Conservation (phyloP, 2,329 filamentous ascomycete genomes). For the Ophiostoma triangulosporum region DNA sequence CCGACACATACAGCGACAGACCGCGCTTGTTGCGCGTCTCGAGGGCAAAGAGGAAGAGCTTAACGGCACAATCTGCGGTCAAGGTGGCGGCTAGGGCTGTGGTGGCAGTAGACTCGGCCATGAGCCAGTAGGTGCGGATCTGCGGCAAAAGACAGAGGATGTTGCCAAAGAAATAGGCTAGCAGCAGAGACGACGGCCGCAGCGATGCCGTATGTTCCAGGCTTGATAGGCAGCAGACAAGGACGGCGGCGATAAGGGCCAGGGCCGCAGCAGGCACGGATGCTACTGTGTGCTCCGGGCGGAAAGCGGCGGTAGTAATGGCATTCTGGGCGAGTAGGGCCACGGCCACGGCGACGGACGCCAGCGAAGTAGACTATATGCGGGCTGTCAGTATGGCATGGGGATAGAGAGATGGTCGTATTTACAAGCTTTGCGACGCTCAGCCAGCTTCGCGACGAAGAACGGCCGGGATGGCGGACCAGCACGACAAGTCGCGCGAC, state of each 20-base stretch:
- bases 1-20: slow-evolving; percentile 30
- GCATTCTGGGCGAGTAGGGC: no score
- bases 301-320: no score
- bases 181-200: slow-evolving; percentile 31
- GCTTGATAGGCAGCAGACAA: slow-evolving; percentile 27
- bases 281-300: slow-evolving; percentile 3
- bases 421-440: no score
- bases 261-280: slow-evolving; percentile 12
- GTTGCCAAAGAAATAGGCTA: slow-evolving; percentile 30
- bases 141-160: slow-evolving; percentile 31
- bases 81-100: slow-evolving; percentile 28
- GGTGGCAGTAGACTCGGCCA: slow-evolving; percentile 17
- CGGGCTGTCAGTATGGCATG: no score
- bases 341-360: no score
- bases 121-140: slow-evolving; percentile 30
- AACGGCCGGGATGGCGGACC: background rate
- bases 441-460: no score
- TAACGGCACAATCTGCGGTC: slow-evolving; percentile 27
- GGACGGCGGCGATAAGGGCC: slow-evolving; percentile 12
- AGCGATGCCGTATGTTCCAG: slow-evolving; percentile 32
- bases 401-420: no score
- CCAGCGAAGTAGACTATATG: no score
- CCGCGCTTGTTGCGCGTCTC: slow-evolving; percentile 30
- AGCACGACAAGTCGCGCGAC: slow-evolving; percentile 8
- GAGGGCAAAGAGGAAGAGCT: slow-evolving; percentile 27